These are phyloP conservation scores for Saturnispora sekii DNA, from an alignment of 805 yeast species.

Conservation along the genomic window DNA sequence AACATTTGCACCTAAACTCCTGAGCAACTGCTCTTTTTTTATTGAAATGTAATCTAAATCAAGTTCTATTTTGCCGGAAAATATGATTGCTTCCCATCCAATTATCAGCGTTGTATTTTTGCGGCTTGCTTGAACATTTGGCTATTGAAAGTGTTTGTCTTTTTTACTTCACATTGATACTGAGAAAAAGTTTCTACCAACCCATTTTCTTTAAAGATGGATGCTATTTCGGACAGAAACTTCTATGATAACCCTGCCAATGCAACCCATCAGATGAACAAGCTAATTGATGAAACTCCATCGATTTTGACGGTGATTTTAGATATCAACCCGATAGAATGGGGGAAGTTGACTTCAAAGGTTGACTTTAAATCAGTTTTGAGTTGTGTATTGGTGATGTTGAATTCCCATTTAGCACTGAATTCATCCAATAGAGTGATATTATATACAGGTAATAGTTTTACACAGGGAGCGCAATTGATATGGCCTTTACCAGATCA, in stretches of 20 bases:
- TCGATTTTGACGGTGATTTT: slow-evolving; percentile 69
- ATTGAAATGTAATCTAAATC: too few species aligned
- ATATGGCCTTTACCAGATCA: slow-evolving; percentile 46
- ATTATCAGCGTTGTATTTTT: too few species aligned
- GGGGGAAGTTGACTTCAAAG: slow-evolving; percentile 34
- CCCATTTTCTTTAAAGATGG: slow-evolving; percentile 33
- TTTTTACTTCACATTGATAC: neutral
- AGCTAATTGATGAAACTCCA: slow-evolving; percentile 54
- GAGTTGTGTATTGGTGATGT: slow-evolving; percentile 58
- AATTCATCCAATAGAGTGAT: slow-evolving; percentile 80
- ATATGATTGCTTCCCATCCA: too few species aligned
- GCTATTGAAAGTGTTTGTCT: neutral
- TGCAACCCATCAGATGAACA: slow-evolving; percentile 14
- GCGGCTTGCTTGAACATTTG: too few species aligned
- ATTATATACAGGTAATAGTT: slow-evolving; percentile 64
- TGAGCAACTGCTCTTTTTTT: too few species aligned
- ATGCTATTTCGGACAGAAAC: slow-evolving; percentile 54
- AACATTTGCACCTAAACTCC: too few species aligned
- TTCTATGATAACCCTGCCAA: slow-evolving; percentile 26
- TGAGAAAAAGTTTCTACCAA: neutral
- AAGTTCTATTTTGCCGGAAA: too few species aligned
- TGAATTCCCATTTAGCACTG: slow-evolving; percentile 82
- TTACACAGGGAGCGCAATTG: slow-evolving; percentile 46
- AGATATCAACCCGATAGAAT: slow-evolving; percentile 67
- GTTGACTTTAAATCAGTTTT: slow-evolving; percentile 50